phyloP scores from a whole-genome alignment of 805 yeast species.

The Diddensiella transvaalensis region DNA sequence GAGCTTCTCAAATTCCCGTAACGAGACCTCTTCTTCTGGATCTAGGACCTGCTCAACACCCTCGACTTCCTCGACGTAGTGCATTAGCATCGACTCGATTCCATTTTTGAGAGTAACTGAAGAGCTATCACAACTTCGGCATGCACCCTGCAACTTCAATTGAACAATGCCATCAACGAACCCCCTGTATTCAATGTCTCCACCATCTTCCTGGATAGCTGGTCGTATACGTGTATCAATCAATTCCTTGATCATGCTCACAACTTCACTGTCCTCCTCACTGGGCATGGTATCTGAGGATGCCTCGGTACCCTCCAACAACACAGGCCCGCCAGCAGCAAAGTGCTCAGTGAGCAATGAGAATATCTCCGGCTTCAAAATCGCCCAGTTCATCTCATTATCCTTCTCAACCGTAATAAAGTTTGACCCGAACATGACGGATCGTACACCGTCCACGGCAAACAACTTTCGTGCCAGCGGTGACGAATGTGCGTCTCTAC shows the following conservation, averaged over 20 bases:
- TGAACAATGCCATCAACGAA: constrained; percentile 87
- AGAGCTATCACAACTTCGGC: constrained; percentile 87
- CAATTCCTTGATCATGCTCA: constrained; percentile 85
- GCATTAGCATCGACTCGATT: constrained; percentile 94
- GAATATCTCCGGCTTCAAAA: constrained; percentile 61
- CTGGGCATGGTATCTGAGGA: constrained; percentile 43
- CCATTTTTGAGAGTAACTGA: constrained; percentile 93
- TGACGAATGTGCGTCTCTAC: constrained; percentile 70
- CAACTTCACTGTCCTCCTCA: constrained; percentile 76
- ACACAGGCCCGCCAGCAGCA: constrained; percentile 48
- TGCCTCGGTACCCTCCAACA: constrained; percentile 37
- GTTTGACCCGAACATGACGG: constrained; percentile 77
- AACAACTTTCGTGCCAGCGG: constrained; percentile 76
- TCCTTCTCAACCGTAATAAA: constrained; percentile 78
- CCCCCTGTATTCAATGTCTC: constrained; percentile 86
- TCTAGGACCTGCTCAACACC: constrained; percentile 86
- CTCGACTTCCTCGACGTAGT: constrained; percentile 91
- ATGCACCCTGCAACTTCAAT: constrained; percentile 90
- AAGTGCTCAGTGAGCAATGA: constrained; percentile 45
- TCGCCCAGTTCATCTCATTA: constrained; percentile 61
- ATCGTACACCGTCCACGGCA: constrained; percentile 68
- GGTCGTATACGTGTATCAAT: constrained; percentile 95
- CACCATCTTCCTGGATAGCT: constrained; percentile 98
- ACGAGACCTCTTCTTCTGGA: constrained; percentile 69
- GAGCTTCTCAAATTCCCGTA: constrained; percentile 79